Evolutionary conservation across 1,284 basidiomycete genomes (phyloP), one percentile per base, ranked within the genome.

Genomic region (Tilletia indica): DNA sequence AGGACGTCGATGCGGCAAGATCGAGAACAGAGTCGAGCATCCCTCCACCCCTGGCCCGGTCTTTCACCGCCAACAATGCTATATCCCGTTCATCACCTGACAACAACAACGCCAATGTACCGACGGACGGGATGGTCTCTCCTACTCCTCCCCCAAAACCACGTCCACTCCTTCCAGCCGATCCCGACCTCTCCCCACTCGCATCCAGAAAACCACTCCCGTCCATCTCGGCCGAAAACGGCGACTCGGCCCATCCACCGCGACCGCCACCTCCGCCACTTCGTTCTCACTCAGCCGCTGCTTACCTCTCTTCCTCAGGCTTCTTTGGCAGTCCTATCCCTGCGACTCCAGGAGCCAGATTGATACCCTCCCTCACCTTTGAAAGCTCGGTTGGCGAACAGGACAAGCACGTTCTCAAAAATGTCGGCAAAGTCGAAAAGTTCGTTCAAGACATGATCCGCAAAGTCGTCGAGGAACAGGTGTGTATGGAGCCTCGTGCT

Each of bases 301-400:
- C 34, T 2, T 68, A 34, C 49, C 39, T n/a, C 1, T 42, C n/a
- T 58, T 63, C 39, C 14, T 47, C 21, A 45, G 25, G 12, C 48
- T 14, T 25, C 61, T 64, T 64, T 21, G 31, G 19, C 36, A 25
- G 31, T 6, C 61, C 61, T 8, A 25, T 34, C 9, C 61, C 61
- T 58, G 45, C 64, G 12, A 70, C 74, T 8, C 48, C 73, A 2
- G 96, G 94, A 0, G 90, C 92, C 79, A 88, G 92, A 34, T 86
- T 99, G 38, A 86, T 99, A n/a, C 93, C 93, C 0, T 89, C 90
- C n/a, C 91, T 98, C 71, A 89, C 91, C 77, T 94, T 99, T 82
- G 96, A 99, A 85, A 93, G 91, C 82, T 93, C 97, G 86, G 96
- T 99, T 68, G 97, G 97, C 0, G 93, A 97, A 86, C 87, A 91